A percentile compares a stretch with the other conserved stretches of the same genome.
These are phyloP conservation scores for Coprinellus aureogranulatus DNA, from an alignment of 768 basidiomycete species.

Conservation along the genomic window DNA sequence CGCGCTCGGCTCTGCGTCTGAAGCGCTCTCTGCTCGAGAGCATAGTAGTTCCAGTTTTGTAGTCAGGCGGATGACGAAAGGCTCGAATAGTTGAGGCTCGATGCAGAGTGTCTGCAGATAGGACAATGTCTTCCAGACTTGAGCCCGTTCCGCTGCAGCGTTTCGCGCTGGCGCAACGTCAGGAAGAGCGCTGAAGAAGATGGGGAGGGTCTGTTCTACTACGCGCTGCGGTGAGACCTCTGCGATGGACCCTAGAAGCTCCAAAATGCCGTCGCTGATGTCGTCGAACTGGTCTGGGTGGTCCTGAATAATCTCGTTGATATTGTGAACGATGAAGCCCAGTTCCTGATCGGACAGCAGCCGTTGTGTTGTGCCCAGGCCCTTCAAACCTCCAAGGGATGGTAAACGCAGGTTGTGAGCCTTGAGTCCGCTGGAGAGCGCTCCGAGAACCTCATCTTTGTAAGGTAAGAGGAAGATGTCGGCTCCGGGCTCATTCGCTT, in stretches of 20 bases:
- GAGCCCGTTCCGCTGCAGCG: slow-evolving; percentile 52
- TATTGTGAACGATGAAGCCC: slow-evolving; percentile 72
- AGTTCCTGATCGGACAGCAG: slow-evolving; percentile 73
- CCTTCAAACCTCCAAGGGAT: slow-evolving; percentile 64
- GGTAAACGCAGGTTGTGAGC: slow-evolving; percentile 48
- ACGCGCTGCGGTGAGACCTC: slow-evolving; percentile 60
- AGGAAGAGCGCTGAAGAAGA: slow-evolving; percentile 75
- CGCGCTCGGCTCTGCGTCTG: slow-evolving; percentile 58
- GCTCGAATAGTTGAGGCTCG: slow-evolving; percentile 78
- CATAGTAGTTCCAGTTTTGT: slow-evolving; percentile 77
- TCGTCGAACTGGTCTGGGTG: slow-evolving; percentile 54
- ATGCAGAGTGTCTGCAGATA: slow-evolving; percentile 72
- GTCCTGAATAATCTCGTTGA: slow-evolving; percentile 64
- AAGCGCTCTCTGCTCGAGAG: slow-evolving; percentile 26
- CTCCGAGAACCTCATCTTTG: slow-evolving; percentile 76
- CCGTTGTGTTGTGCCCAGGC: slow-evolving; percentile 59
- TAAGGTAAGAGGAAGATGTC: slow-evolving; percentile 44
- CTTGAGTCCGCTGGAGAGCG: slow-evolving; percentile 58
- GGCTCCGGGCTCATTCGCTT: slow-evolving; percentile 16
- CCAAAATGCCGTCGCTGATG: slow-evolving; percentile 55
- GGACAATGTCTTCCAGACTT: slow-evolving; percentile 65
- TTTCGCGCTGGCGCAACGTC: slow-evolving; percentile 57
- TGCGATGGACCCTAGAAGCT: slow-evolving; percentile 64
- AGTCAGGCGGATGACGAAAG: slow-evolving; percentile 70
- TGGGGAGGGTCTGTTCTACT: slow-evolving; percentile 72